Conservation (phyloP, 75 land plant species). For the Cupressus sempervirens region DNA sequence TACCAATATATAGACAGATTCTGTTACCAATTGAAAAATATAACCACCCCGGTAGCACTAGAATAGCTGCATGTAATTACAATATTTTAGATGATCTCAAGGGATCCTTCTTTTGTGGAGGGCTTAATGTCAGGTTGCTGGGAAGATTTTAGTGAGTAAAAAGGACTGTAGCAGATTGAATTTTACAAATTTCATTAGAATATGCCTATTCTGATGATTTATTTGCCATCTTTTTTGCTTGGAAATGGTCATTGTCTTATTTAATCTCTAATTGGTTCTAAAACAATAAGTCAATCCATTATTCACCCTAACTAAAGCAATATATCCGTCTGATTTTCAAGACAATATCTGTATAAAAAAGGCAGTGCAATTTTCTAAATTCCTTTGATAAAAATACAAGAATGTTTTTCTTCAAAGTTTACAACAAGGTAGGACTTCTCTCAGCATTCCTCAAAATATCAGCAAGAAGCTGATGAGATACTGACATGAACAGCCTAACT, state of each 20-base stretch:
- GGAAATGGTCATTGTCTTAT: background rate
- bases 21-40: background rate
- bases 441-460: background rate
- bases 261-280: background rate
- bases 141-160: background rate
- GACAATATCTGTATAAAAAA: background rate
- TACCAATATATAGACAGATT: background rate
- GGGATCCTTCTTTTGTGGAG: background rate
- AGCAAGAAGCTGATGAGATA: background rate
- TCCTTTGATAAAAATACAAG: background rate
- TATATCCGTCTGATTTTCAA: background rate
- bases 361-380: background rate
- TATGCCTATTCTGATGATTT: background rate
- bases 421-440: background rate
- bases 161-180: background rate
- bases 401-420: background rate
- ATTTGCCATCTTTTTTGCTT: background rate
- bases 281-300: background rate
- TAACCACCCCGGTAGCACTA: background rate
- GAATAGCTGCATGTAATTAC: background rate
- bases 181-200: background rate
- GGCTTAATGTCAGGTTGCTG: background rate
- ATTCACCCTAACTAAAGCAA: background rate
- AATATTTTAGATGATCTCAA: background rate
- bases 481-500: background rate